Evolutionary conservation across 2,329 filamentous ascomycete species (phyloP), one percentile per base, ranked within the genome.

Genomic region (Teratosphaeria destructans): DNA sequence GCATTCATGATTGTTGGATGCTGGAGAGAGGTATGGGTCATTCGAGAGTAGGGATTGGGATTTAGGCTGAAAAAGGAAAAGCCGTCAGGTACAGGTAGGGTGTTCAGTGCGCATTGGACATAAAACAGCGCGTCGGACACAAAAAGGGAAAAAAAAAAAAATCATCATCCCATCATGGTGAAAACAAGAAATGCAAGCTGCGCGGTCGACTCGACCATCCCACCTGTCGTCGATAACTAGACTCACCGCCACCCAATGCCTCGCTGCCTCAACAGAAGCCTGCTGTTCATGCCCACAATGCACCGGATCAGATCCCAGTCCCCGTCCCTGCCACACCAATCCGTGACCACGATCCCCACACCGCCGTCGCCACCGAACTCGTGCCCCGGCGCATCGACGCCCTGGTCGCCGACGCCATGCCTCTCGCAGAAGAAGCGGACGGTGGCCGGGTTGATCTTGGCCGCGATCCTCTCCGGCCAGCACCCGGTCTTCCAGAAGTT

Each of bases 401-500:
- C 66, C 56, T 67, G 59, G 27, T 67, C 63, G 35, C 68, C 68
- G 62, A 74, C 62, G 62, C 75, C 75, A 68, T 85, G 82, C 59
- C 75, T 78, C 62, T 75, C 73, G 65, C 82, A 84, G 57, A 86
- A 68, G 71, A 83, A 83, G 62, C 81, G 78, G 52, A 82, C 77
- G n/a, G 81, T 82, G 1, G 86, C 85, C 19, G 92, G 89, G 76
- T 97, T 97, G 55, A 96, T 81, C 76, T 88, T 90, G 23, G 85
- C 86, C 1, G 94, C 93, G 72, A 99, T 90, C 69, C 84, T 87
- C 74, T 96, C 92, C 0, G 94, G 94, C 94, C 94, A 99, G 74
- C 91, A 96, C 59, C 84, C 85, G 1, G 87, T 80, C 65, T 90
- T 92, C 85, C 93, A 97, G 78, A 97, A 97, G 76, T 96, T 96